Conservation (phyloP, 2,329 filamentous ascomycete species). For the Claviceps digitariae region DNA sequence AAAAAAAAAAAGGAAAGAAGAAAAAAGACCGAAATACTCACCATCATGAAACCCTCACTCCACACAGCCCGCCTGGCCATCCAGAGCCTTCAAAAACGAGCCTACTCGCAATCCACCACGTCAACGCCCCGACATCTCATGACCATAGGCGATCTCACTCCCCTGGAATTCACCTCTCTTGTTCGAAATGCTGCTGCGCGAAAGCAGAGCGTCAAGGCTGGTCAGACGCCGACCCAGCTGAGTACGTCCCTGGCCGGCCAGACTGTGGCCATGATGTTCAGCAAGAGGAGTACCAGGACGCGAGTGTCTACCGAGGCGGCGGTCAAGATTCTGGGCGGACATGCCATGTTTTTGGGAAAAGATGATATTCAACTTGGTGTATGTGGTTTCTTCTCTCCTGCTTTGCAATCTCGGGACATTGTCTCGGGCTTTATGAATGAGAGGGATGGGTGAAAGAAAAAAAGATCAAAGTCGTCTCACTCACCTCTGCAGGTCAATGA, state of each 20-base stretch:
- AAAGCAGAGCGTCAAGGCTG: slow-evolving; percentile 66
- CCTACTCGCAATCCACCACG: slow-evolving; percentile 26
- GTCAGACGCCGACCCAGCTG: slow-evolving; percentile 39
- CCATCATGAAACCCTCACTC: slow-evolving; percentile 20
- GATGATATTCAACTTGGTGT: slow-evolving; percentile 93
- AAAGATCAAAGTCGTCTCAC: neutral
- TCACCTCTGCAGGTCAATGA: slow-evolving; percentile 59
- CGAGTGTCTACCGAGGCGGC: slow-evolving; percentile 89
- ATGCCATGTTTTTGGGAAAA: slow-evolving; percentile 92
- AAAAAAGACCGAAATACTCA: neutral
- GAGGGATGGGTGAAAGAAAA: neutral
- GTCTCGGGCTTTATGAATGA: neutral
- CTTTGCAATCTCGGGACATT: neutral
- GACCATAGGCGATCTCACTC: slow-evolving; percentile 75
- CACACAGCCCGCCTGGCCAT: slow-evolving; percentile 20
- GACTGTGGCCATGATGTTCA: slow-evolving; percentile 92
- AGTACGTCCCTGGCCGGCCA: slow-evolving; percentile 53
- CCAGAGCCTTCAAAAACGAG: slow-evolving; percentile 26
- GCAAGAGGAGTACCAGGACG: slow-evolving; percentile 86
- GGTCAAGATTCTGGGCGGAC: slow-evolving; percentile 74
- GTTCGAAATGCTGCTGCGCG: slow-evolving; percentile 68
- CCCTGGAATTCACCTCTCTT: slow-evolving; percentile 65
- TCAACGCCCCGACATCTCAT: slow-evolving; percentile 65
- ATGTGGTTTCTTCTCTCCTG: slow-evolving; percentile 16
- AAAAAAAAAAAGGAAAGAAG: neutral